These are phyloP conservation scores for Schizosaccharomyces versatilis DNA, from an alignment of 1,139 yeast genomes.

Conservation along the genomic window DNA sequence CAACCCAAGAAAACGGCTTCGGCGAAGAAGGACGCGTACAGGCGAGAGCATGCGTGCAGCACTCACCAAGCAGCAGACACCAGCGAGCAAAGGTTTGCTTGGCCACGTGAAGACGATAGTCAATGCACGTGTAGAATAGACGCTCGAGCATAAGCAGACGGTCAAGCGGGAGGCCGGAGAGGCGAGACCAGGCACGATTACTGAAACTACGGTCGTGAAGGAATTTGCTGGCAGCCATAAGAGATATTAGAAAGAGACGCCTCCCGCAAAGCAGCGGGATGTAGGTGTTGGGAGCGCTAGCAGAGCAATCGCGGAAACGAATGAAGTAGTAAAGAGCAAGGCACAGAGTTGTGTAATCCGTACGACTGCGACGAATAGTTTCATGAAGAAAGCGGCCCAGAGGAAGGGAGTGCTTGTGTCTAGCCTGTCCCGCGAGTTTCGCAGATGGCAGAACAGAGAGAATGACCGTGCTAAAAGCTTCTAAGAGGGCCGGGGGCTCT, in stretches of 20 bases:
- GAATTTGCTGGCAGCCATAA: conserved; percentile 51
- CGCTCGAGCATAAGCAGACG: neutral
- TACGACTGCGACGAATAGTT: conserved; percentile 44
- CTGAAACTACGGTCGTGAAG: conserved; percentile 52
- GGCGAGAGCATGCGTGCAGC: neutral
- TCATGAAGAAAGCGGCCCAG: conserved; percentile 33
- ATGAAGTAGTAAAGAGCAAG: conserved; percentile 42
- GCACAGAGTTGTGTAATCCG: conserved; percentile 43
- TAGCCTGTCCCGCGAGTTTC: neutral
- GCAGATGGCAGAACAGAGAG: neutral
- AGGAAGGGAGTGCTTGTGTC: conserved; percentile 15
- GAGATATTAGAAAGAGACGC: conserved; percentile 40
- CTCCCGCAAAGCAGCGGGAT: conserved; percentile 29
- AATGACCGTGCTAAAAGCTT: neutral
- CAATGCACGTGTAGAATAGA: neutral
- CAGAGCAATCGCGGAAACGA: conserved; percentile 9
- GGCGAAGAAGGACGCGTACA: neutral
- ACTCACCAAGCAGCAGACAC: neutral
- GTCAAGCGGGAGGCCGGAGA: conserved; percentile 33
- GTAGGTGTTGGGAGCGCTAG: neutral
- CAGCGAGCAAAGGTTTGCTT: neutral
- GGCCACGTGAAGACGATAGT: neutral
- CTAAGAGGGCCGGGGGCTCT: neutral
- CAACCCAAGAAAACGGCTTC: neutral
- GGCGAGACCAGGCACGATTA: conserved; percentile 52